These are phyloP conservation scores for Mrakia hoshinonis DNA, from an alignment of 768 basidiomycete genomes.

Conservation along the genomic window DNA sequence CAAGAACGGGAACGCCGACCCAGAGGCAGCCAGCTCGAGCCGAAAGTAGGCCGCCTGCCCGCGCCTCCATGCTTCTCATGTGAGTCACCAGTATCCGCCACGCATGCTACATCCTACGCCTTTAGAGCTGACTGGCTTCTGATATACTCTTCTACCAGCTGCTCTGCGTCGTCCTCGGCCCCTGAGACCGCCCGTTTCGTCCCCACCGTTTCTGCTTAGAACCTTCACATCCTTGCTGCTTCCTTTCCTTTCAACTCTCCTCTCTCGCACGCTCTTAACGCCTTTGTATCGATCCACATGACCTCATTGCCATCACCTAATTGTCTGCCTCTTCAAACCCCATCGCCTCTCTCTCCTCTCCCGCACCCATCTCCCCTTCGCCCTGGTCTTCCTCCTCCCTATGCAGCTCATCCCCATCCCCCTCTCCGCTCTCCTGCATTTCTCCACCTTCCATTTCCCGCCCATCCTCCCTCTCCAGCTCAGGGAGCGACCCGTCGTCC, in stretches of 20 bases:
- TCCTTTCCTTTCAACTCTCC: neutral
- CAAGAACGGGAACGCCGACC: slow-evolving; percentile 85
- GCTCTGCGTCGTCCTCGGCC: no score
- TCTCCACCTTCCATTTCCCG: slow-evolving; percentile 1
- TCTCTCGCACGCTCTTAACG: neutral
- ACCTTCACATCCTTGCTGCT: neutral
- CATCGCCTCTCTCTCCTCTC: neutral
- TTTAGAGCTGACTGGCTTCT: no score
- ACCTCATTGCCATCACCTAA: neutral
- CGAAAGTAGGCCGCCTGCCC: neutral
- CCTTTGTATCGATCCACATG: neutral
- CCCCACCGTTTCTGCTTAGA: neutral
- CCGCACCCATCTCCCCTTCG: neutral
- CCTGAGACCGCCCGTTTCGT: no score
- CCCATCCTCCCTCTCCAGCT: no score
- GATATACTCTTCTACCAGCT: no score
- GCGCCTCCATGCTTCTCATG: neutral
- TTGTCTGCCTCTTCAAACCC: neutral
- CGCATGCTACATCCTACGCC: neutral
- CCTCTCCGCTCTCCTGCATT: neutral
- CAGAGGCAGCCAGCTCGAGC: slow-evolving; percentile 44
- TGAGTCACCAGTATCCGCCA: neutral
- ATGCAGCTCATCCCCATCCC: neutral
- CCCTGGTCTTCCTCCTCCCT: neutral
- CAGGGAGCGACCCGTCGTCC: slow-evolving; percentile 1